Conservation (phyloP, 129 eudicot genomes). For the Flaveria sonorensis region DNA sequence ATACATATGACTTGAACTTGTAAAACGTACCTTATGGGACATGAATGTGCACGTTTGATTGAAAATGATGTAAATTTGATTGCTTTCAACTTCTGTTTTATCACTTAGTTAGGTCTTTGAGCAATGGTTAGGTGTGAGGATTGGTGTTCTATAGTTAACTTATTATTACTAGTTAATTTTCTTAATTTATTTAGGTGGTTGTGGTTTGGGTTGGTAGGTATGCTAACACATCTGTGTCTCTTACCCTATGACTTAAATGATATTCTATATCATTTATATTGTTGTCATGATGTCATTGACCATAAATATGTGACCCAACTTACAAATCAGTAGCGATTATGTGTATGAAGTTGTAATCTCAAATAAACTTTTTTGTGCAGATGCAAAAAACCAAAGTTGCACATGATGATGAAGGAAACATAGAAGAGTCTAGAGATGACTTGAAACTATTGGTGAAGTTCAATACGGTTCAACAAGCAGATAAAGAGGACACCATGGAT, state of each 20-base stretch:
- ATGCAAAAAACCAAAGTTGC: not conserved
- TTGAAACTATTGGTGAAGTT: not conserved
- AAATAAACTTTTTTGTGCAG: not conserved
- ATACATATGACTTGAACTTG: not conserved
- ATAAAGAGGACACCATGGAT: not conserved
- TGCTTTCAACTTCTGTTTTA: not conserved
- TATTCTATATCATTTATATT: too few relatives aligned
- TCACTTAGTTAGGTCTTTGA: not conserved
- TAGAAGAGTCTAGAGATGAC: conserved; percentile 22
- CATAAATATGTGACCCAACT: not conserved
- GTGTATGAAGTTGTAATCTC: not conserved
- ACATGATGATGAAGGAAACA: conserved; percentile 17
- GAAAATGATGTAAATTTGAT: not conserved
- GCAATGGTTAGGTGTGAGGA: not conserved
- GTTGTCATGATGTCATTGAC: not conserved
- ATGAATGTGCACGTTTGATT: conserved; percentile 3
- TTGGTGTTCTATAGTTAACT: conserved; percentile 7
- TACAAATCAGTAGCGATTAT: not conserved
- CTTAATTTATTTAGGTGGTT: not conserved
- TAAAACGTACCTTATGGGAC: not conserved
- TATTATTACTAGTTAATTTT: not conserved
- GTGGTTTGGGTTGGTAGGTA: not conserved
- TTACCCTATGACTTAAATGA: not conserved
- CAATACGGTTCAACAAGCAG: not conserved
- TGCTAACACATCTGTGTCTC: conserved; percentile 5